These are phyloP conservation scores for Curvularia sp. DNA, from an alignment of 2,329 filamentous ascomycete genomes.

Conservation along the genomic window DNA sequence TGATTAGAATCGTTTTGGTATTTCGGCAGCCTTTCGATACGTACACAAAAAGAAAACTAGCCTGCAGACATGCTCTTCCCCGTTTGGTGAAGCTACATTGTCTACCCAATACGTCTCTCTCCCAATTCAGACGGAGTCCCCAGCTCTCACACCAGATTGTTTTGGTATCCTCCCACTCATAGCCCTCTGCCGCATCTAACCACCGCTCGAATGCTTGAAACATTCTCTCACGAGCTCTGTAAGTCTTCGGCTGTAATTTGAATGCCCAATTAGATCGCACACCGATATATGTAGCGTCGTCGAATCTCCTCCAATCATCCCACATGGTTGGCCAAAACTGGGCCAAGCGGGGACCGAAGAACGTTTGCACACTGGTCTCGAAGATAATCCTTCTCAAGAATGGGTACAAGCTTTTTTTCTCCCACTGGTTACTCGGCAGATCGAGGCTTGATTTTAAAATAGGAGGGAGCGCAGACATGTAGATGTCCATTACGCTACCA, in stretches of 20 bases:
- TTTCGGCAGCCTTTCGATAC: neutral
- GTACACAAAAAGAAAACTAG: slow-evolving; percentile 3
- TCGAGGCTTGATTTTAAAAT: neutral
- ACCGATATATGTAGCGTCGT: slow-evolving; percentile 3
- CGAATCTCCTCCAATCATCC: slow-evolving; percentile 6
- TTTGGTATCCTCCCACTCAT: neutral
- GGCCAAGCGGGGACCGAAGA: slow-evolving; percentile 1
- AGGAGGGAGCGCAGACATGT: neutral
- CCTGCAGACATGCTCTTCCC: slow-evolving; percentile 2
- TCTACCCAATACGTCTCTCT: slow-evolving; percentile 1
- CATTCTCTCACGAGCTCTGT: slow-evolving; percentile 3
- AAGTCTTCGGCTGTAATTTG: slow-evolving; percentile 1
- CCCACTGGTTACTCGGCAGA: neutral
- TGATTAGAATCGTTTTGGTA: neutral
- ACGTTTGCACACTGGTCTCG: slow-evolving; percentile 3
- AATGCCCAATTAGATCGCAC: slow-evolving; percentile 2
- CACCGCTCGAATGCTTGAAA: slow-evolving; percentile 3
- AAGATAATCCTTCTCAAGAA: slow-evolving; percentile 2
- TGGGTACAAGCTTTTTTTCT: slow-evolving; percentile 1
- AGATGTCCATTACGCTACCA: neutral
- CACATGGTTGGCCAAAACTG: slow-evolving; percentile 3
- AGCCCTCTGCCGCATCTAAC: neutral
- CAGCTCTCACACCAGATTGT: slow-evolving; percentile 1
- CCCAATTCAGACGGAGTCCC: slow-evolving; percentile 5
- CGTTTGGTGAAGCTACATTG: slow-evolving; percentile 1